Evolutionary conservation across 2,329 filamentous ascomycete species (phyloP), one percentile per base, ranked within the genome.

Genomic region (Stagonosporopsis tanaceti): DNA sequence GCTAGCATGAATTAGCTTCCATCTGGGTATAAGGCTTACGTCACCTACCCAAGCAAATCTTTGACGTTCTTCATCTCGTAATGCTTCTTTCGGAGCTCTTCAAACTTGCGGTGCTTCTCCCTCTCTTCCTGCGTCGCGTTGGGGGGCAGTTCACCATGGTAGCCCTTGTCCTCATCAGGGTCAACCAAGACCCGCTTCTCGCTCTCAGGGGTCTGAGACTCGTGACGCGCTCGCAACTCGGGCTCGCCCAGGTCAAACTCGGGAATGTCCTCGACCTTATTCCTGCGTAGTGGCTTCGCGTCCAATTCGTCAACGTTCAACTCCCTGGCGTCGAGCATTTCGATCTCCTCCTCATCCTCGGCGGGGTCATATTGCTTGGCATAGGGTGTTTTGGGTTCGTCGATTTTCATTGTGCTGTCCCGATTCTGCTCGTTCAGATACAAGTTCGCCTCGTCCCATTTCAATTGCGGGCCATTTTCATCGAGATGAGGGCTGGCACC

Each of bases 51-150:
- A 64, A 99, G 85, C 50, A 98, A 79, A 71, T 89, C 86, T 70
- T 95, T 96, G 57, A 97, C 93, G 72, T 95, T 90, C 80, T 87
- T 92, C 95, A 99, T 99, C 83, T 99, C 95, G 78, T 99, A 99
- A 78, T 99, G 95, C 81, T 89, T 94, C 87, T 95, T 97, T 72
- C 95, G 87, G 82, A 92, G 84, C 79, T 91, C 84, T 80, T 97
- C 93, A 76, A 99, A 99, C 74, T 90, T 87, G 73, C 85, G 87
- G 78, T 99, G 95, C 82, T 98, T 97, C 81, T 95, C 92, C 61
- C 82, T 83, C 75, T 96, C 93, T 76, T 97, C 92, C 39, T 79
- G 76, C 5, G 79, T 78, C 68, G 81, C 78, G 47, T 78, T 72
- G 20, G 70, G 84, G 41, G 87, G 84, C 52, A 85, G 84, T 68